Percentiles rank a stretch among this genome's conserved stretches.
Conservation (phyloP, 2,329 filamentous ascomycete species). For the Tolypocladium paradoxum region DNA sequence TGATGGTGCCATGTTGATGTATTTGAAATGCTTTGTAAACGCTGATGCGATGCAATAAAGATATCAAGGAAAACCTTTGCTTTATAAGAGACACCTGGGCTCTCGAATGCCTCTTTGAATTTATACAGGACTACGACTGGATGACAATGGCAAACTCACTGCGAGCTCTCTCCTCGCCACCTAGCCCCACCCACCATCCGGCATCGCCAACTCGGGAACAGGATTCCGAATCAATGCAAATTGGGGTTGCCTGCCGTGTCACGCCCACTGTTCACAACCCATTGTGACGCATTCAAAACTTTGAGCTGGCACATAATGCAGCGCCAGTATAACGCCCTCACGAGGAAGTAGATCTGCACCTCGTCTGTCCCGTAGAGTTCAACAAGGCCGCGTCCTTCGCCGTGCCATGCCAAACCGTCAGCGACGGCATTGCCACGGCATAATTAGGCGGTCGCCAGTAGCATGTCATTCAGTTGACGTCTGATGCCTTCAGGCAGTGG, state of each 20-base stretch:
- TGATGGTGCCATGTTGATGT: slow-evolving; percentile 30
- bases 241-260: not conserved
- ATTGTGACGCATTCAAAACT: too few species aligned
- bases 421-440: slow-evolving; percentile 6
- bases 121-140: not conserved
- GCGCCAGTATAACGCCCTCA: slow-evolving; percentile 5
- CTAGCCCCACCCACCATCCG: not conserved
- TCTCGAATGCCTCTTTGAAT: not conserved
- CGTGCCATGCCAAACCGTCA: slow-evolving; percentile 4
- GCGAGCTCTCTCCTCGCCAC: not conserved
- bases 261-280: not conserved
- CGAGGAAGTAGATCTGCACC: slow-evolving; percentile 2
- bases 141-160: not conserved
- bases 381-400: not conserved
- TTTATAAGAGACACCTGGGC: too few species aligned
- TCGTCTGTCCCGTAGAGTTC: slow-evolving; percentile 3
- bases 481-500: not conserved
- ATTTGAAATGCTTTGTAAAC: not conserved
- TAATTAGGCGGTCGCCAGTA: slow-evolving; percentile 4
- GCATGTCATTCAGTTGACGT: slow-evolving; percentile 3
- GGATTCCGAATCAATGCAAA: not conserved
- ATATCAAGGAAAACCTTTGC: not conserved
- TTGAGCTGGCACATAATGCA: slow-evolving; percentile 2
- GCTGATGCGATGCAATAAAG: not conserved
- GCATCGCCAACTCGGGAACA: not conserved